Base-by-base conservation (phyloP, 768 basidiomycete species). In the Russula compacta region DNA sequence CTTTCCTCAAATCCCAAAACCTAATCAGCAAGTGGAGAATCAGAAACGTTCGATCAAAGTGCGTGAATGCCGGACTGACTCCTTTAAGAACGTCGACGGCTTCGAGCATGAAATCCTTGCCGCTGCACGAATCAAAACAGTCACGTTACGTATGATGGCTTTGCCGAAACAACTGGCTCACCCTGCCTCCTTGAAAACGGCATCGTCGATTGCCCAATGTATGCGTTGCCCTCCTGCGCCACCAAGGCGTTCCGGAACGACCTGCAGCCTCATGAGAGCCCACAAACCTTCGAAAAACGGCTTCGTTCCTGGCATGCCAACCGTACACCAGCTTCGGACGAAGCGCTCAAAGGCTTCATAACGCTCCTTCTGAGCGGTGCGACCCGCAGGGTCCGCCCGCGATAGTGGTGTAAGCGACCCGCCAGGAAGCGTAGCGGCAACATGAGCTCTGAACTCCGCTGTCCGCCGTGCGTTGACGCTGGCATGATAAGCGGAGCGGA, bases 91-190 rank as follows among this genome's bases (percentile, higher is more conserved):
- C 76, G 67, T 90, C 85, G 59, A 95, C 84, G 10, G 90, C 91
- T 74, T 95, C 92, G 53, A 89, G 78, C 92, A 94, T 94, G 72
- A 95, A 95, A 67, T 93, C 89, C 73, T 91, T 89, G 61, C 93
- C 93, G 69, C 92, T 95, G 73, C 59, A 64, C 55, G 65, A 67
- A 58, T 55, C 68, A 57, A 64, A 43, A 52, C 52, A 60, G 61
- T 53, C 61, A 58, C 61, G 61, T 69, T 40, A 65, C 67, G 38
- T 60, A 48, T 57, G 58, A 59, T 49, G 58, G 64, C 40, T 24
- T 24, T 35, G 56, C 48, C 47, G 59, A 69, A 52, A 60, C 19
- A 61, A 54, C 42, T 36, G 36, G 82, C 92, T 78, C 78, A 92
- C 92, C 89, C 92, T 65, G 92, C 83, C 74, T 95, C 93, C 69